Percentiles rank a stretch among this genome's conserved stretches.
These are phyloP conservation scores for Geosmithia putterillii DNA, from an alignment of 2,329 filamentous ascomycete species.

Conservation along the genomic window DNA sequence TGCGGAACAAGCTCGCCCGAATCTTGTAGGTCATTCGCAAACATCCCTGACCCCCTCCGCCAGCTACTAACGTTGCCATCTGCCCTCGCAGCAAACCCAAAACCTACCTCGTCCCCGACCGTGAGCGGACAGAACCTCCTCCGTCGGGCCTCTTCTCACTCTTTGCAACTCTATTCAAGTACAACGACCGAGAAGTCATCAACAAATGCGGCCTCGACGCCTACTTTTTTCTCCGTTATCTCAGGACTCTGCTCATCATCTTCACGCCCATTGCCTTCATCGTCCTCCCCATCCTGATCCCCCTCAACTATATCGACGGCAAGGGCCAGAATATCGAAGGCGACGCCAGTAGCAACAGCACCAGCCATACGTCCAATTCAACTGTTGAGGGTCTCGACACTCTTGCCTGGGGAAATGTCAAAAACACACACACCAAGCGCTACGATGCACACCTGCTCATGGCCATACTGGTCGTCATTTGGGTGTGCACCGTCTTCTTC, in stretches of 20 bases:
- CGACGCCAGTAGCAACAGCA: slow-evolving; percentile 15
- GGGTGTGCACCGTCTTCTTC: slow-evolving; percentile 81
- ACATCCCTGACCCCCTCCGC: slow-evolving; percentile 6
- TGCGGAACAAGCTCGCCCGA: slow-evolving; percentile 66
- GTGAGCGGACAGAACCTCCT: slow-evolving; percentile 68
- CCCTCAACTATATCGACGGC: slow-evolving; percentile 68
- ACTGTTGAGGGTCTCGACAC: slow-evolving; percentile 57
- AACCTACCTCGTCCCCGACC: slow-evolving; percentile 76
- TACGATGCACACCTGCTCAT: slow-evolving; percentile 80
- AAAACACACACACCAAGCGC: slow-evolving; percentile 46
- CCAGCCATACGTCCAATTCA: slow-evolving; percentile 1
- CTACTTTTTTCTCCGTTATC: slow-evolving; percentile 93
- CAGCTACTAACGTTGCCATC: not conserved
- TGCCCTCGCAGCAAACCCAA: slow-evolving; percentile 52
- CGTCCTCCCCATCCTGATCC: slow-evolving; percentile 74
- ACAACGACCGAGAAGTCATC: slow-evolving; percentile 72
- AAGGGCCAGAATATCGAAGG: slow-evolving; percentile 41
- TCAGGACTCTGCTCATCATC: slow-evolving; percentile 67
- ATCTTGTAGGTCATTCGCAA: slow-evolving; percentile 55
- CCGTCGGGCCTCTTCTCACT: slow-evolving; percentile 42
- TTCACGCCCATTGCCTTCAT: slow-evolving; percentile 73
- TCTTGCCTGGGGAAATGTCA: slow-evolving; percentile 81
- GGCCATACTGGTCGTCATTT: slow-evolving; percentile 64
- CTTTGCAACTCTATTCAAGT: slow-evolving; percentile 48
- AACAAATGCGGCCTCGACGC: slow-evolving; percentile 92